Evolutionary conservation across 352 stramenopile species (phyloP).

Genomic region (Phytopythium cucurbitacearum): DNA sequence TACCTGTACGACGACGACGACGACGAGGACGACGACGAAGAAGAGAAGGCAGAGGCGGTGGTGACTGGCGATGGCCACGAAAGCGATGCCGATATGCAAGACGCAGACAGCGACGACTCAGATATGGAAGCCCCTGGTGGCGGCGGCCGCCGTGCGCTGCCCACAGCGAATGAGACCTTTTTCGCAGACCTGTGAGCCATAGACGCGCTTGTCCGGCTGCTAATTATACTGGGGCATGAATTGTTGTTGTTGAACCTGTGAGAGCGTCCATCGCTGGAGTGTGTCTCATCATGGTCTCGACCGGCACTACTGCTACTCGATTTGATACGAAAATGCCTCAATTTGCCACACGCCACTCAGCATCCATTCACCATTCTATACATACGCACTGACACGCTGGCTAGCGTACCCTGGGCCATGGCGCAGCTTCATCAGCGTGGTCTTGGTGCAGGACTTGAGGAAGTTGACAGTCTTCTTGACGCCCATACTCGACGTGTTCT

Average conservation of each 20-base stretch:
- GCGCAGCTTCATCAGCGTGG: slow-evolving; percentile 81
- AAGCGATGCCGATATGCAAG: slow-evolving; percentile 79
- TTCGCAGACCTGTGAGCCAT: slow-evolving; percentile 69
- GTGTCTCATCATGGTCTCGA: slow-evolving; percentile 1
- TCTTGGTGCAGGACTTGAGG: slow-evolving; percentile 82
- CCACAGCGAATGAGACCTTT: slow-evolving; percentile 73
- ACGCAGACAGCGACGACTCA: slow-evolving; percentile 71
- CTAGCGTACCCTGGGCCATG: slow-evolving; percentile 70
- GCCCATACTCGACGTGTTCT: slow-evolving; percentile 84
- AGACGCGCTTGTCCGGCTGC: too few relatives aligned
- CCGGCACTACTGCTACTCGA: slow-evolving; percentile 7
- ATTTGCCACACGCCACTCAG: slow-evolving; percentile 9
- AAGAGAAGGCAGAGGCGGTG: slow-evolving; percentile 40
- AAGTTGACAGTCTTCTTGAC: slow-evolving; percentile 89
- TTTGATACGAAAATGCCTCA: slow-evolving; percentile 24
- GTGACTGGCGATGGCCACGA: slow-evolving; percentile 17
- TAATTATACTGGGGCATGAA: too few relatives aligned
- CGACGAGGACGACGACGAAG: slow-evolving; percentile 62
- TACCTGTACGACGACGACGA: slow-evolving; percentile 90
- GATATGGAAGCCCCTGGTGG: slow-evolving; percentile 22
- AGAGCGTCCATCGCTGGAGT: too few relatives aligned
- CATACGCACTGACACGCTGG: slow-evolving; percentile 69
- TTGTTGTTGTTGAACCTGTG: too few relatives aligned
- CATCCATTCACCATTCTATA: slow-evolving; percentile 18
- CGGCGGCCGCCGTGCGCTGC: slow-evolving; percentile 44